phyloP scores from a whole-genome alignment of 1,284 basidiomycete species.

The Vanrija sp. region DNA sequence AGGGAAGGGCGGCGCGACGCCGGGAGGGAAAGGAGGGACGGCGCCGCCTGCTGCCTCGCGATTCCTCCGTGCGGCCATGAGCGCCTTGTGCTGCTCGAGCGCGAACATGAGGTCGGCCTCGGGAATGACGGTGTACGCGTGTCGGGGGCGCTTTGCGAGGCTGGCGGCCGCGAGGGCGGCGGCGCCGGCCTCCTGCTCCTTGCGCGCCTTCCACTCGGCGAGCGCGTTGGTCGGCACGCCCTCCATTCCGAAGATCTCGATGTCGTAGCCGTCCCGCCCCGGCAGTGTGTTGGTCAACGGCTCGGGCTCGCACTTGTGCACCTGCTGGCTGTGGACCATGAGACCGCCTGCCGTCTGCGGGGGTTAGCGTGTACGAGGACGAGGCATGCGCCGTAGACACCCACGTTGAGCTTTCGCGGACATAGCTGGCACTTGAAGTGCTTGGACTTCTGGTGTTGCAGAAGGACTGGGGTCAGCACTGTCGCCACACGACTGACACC shows the following conservation, averaged over 20 bases:
- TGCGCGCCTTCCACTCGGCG: slow-evolving; percentile 89
- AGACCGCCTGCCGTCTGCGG: slow-evolving; percentile 77
- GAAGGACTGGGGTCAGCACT: slow-evolving; percentile 64
- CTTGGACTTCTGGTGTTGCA: slow-evolving; percentile 99
- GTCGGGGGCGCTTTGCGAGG: slow-evolving; percentile 68
- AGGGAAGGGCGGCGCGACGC: slow-evolving; percentile 48
- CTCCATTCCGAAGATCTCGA: slow-evolving; percentile 99
- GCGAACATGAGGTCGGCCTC: slow-evolving; percentile 81
- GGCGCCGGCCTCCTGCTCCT: slow-evolving; percentile 79
- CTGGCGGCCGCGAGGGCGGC: slow-evolving; percentile 73
- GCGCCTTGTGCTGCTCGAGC: slow-evolving; percentile 80
- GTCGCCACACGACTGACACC: background rate
- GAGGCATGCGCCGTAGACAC: slow-evolving; percentile 9
- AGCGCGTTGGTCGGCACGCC: slow-evolving; percentile 92
- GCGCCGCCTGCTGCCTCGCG: slow-evolving; percentile 8
- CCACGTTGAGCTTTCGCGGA: slow-evolving; percentile 78
- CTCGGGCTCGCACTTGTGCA: slow-evolving; percentile 95
- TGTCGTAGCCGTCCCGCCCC: slow-evolving; percentile 93
- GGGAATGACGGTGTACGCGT: slow-evolving; percentile 73
- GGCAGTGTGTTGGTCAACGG: slow-evolving; percentile 97
- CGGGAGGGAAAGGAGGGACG: slow-evolving; percentile 57
- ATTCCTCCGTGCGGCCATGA: slow-evolving; percentile 70
- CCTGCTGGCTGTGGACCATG: slow-evolving; percentile 97
- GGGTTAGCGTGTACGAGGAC: slow-evolving; percentile 6
- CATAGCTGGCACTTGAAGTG: slow-evolving; percentile 98